Evolutionary conservation across 176 grass and related monocot genomes (phyloP).

Genomic region (Eragrostis curvula): DNA sequence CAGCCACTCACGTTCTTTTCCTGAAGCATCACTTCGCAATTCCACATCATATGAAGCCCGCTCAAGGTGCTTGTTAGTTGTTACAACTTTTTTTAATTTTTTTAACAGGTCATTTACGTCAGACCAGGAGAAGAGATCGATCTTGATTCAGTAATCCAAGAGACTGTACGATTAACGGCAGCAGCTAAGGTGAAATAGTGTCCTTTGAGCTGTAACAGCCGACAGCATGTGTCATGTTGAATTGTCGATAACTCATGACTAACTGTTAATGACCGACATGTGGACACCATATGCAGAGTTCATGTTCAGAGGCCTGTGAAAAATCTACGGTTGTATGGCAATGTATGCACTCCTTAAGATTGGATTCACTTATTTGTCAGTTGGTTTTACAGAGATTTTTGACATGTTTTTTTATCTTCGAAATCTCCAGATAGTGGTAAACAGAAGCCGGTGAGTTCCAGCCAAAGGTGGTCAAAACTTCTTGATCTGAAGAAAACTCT

Average conservation of each 20-base stretch:
- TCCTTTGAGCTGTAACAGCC: not conserved
- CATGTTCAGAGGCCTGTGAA: conserved; percentile 75
- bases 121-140: conserved; percentile 75
- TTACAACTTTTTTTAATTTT: not conserved
- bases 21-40: too few species aligned
- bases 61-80: too few species aligned
- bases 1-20: not conserved
- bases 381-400: not conserved
- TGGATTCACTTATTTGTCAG: not conserved
- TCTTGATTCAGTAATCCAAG: conserved; percentile 77
- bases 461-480: conserved; percentile 59
- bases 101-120: conserved; percentile 74
- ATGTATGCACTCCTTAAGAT: conserved; percentile 40
- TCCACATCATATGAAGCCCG: too few species aligned
- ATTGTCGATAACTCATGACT: not conserved
- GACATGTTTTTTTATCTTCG: not conserved
- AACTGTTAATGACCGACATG: not conserved
- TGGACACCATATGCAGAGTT: conserved; percentile 53
- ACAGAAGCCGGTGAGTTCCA: conserved; percentile 39
- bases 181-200: conserved; percentile 58
- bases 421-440: conserved; percentile 43
- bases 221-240: too few species aligned
- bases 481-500: conserved; percentile 66
- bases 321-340: conserved; percentile 61
- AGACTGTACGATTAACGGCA: conserved; percentile 65